Evolutionary conservation across 129 eudicot species (phyloP), one percentile per base, ranked within the genome.

Genomic region (Artemisia argyi): DNA sequence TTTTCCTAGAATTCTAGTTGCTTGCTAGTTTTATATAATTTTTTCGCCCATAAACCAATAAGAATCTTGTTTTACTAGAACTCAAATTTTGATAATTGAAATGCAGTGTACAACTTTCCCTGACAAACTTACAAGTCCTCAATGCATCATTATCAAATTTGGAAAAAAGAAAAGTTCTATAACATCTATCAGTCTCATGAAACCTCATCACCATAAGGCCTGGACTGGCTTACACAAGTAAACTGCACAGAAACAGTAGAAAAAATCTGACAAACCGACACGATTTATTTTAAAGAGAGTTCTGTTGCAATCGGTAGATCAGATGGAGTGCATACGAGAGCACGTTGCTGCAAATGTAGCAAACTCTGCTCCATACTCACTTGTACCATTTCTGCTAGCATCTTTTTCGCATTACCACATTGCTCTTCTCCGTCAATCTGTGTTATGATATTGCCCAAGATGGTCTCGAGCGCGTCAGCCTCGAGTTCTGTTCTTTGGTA

Each of bases 311-410:
- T 71, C 18, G 84, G 73, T 61, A 83, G 76, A 76, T 88, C 91
- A 53, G 91, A 78, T 9, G 91, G 87, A 39, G 86, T 92, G 73
- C 97, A 90, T 7, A 90, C 93, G 74, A 95, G 79, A 17, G 99
- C 99, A 82, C 99, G 75, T 76, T 86, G 89, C 66, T 95, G 99
- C 78, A 95, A 74, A 77, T 91, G 97, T 82, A 88, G 71, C 73
- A 91, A 78, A 74, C 97, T 95, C 74, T 88, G 92, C 66, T 95
- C 97, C 99, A 91, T 95, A 71, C 99, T 95, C 55, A 91, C 97
- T 81, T 88, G 99, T 35, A 95, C 97, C 99, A 95, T 95, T 68
- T 91, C 99, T 0, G 97, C 78, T 12, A 95, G 85, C 99, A 95
- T 91, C 79, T 91, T 80, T 77, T 91, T 91, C 8, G 99, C 99